A percentile compares a stretch with the other conserved stretches of the same genome.
Conservation (phyloP, 805 yeast genomes). For the Candida corydali region DNA sequence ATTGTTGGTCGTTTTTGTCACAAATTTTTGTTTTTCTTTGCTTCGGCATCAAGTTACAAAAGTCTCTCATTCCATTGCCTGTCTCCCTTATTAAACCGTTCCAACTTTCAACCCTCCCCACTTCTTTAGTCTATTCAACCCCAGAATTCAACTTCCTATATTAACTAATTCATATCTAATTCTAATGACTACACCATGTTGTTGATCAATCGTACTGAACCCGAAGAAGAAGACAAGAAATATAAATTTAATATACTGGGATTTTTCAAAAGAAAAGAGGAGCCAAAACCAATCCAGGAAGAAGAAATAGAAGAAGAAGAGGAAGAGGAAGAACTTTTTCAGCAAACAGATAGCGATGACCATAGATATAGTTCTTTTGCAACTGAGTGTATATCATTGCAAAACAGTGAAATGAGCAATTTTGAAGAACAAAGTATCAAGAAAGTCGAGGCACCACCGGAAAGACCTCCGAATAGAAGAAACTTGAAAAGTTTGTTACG, state of each 20-base stretch:
- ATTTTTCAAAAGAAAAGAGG: slow-evolving; percentile 6
- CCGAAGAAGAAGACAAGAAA: slow-evolving; percentile 6
- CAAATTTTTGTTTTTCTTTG: neutral
- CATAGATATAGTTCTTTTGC: slow-evolving; percentile 27
- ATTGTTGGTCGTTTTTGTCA: neutral
- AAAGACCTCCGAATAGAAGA: slow-evolving; percentile 4
- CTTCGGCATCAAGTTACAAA: slow-evolving; percentile 3
- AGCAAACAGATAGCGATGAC: slow-evolving; percentile 11
- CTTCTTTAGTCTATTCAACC: neutral
- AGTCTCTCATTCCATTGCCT: too few relatives aligned
- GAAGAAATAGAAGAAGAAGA: neutral
- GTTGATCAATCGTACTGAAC: slow-evolving; percentile 6
- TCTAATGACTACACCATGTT: slow-evolving; percentile 4
- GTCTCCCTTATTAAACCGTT: too few relatives aligned
- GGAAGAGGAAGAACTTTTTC: too few relatives aligned
- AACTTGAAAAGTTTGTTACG: slow-evolving; percentile 9
- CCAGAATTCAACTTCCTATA: slow-evolving; percentile 1
- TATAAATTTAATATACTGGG: slow-evolving; percentile 7
- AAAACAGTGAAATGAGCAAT: slow-evolving; percentile 34
- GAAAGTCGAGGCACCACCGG: slow-evolving; percentile 1
- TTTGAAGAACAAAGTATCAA: neutral
- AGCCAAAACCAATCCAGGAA: neutral
- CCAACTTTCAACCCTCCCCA: neutral
- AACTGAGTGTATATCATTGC: slow-evolving; percentile 34
- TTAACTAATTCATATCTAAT: too few relatives aligned